Evolutionary conservation across 169 alveolate genomes (phyloP), one percentile per base, ranked within the genome.

Genomic region (Fabrea salina): DNA sequence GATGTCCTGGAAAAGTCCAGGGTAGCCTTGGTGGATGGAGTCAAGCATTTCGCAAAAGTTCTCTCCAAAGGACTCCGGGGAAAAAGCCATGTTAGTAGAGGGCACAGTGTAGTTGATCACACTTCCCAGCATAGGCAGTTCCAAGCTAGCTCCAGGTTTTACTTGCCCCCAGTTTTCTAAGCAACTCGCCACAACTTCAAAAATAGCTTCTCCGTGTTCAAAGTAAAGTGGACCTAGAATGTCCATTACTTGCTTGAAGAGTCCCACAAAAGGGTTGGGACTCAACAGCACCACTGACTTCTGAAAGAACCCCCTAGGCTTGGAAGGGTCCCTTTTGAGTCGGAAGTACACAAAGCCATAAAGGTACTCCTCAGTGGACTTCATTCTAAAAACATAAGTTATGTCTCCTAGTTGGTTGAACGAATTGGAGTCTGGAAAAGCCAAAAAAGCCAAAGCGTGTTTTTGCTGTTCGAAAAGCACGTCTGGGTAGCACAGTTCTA

Each of bases 361-460:
- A 44, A 22, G 37, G 3, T 13, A 19, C 49, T 19, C 47, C 13
- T 43, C 66, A 33, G 41, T 7, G n/a, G 30, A 33, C 54, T 50
- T 74, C 68, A 54, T 51, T 51, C 27, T 4, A 47, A 70, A 70
- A 16, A 50, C 66, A 33, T 70, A 70, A 5, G 49, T 19, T 30
- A 70, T 27, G 41, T 70, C 68, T 27, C 79, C 25, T 41, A 47
- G 13, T 16, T 19, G n/a, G 8, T 70, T 70, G 44, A 74, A 51
- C 0, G 72, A 74, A 43, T 74, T 74, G 50, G 81, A 74, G 54
- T 74, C 81, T 25, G 81, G 81, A 25, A 74, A 74, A n/a, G 81
- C 51, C 16, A 74, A 35, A 43, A 50, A 74, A 3, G 72, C 71
- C 54, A 74, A 5, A 6, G 44, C 35, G 5, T 74, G 51, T 33